Evolutionary conservation across 176 grass and related monocot genomes (phyloP), one percentile per base, ranked within the genome.

Genomic region (Triticum monococcum): DNA sequence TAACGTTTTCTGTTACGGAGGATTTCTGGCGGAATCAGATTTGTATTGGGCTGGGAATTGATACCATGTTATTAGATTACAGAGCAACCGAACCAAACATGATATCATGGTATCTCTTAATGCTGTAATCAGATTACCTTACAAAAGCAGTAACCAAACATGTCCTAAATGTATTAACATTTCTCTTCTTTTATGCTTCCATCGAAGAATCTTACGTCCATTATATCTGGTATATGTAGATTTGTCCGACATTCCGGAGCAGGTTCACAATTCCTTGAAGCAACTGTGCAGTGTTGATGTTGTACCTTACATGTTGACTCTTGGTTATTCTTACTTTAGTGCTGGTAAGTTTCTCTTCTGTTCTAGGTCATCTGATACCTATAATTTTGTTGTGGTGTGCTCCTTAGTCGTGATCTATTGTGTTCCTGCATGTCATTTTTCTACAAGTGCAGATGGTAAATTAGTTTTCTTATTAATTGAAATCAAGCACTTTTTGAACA

Each of bases 261-360:
- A 89, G 83, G 67, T 81, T 23, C 72, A 89, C 22, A 83, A 90
- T 88, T 89, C 92, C 23, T 71, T 96, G 79, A 99, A 93, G 90
- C 89, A 86, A 17, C 76, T 93, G 38, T 99, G 97, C 77, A 86
- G 87, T 68, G 24, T 96, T 60, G 87, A 96, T 93, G 83, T 85
- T 16, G 89, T 96, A 66, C 85, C 94, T 78, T 86, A 99, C 79
- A 77, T 76, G 30, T 77, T 99, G 87, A 94, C 90, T 56, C 90
- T 99, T 80, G 90, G 92, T 84, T 99, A 99, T 88, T 94, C 97
- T 6, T 96, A 94, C 54, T 99, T 92, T 92, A 77, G 89, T 60
- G 94, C 92, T 90, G 94, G 97, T 99, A 37, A 83, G 94, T 90
- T 81, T 86, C 14, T 50, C n/a, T 68, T 81, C 22, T 81, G 75